Evolutionary conservation across 805 yeast genomes (phyloP).

Genomic region (Saturnispora kantuleensis): DNA sequence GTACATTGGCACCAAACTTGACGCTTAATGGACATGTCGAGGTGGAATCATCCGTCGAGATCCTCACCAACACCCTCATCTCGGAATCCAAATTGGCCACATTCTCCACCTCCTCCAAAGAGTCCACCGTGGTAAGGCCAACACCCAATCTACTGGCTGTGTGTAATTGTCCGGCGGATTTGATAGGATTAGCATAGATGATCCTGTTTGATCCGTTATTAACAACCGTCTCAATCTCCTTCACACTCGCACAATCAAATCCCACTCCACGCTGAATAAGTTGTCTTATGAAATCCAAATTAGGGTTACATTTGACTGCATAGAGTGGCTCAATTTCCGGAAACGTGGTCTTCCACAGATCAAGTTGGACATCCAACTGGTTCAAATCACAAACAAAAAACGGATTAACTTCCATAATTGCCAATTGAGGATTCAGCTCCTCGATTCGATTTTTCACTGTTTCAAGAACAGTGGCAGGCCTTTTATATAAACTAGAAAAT

Average conservation of each 20-base stretch:
- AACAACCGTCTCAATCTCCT: constrained; percentile 65
- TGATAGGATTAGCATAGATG: constrained; percentile 91
- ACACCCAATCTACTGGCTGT: constrained; percentile 52
- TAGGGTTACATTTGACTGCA: constrained; percentile 92
- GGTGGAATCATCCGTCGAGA: constrained; percentile 79
- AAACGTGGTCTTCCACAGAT: constrained; percentile 53
- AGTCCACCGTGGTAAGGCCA: constrained; percentile 79
- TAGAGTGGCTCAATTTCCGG: constrained; percentile 81
- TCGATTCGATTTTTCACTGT: constrained; percentile 11
- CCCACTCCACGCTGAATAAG: constrained; percentile 58
- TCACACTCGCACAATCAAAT: constrained; percentile 89
- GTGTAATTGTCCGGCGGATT: constrained; percentile 72
- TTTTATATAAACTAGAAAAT: neutral
- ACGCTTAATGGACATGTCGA: constrained; percentile 82
- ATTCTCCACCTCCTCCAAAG: constrained; percentile 73
- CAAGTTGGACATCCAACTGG: constrained; percentile 49
- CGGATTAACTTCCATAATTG: constrained; percentile 47
- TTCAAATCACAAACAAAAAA: constrained; percentile 84
- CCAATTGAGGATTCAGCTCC: constrained; percentile 37
- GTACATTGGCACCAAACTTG: constrained; percentile 76
- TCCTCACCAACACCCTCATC: constrained; percentile 67
- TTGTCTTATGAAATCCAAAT: constrained; percentile 44
- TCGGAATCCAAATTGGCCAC: constrained; percentile 40
- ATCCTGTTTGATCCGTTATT: constrained; percentile 34
- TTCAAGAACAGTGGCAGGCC: constrained; percentile 9